Evolutionary conservation across 2,329 filamentous ascomycete genomes (phyloP).

Genomic region (Colletotrichum tropicicola): DNA sequence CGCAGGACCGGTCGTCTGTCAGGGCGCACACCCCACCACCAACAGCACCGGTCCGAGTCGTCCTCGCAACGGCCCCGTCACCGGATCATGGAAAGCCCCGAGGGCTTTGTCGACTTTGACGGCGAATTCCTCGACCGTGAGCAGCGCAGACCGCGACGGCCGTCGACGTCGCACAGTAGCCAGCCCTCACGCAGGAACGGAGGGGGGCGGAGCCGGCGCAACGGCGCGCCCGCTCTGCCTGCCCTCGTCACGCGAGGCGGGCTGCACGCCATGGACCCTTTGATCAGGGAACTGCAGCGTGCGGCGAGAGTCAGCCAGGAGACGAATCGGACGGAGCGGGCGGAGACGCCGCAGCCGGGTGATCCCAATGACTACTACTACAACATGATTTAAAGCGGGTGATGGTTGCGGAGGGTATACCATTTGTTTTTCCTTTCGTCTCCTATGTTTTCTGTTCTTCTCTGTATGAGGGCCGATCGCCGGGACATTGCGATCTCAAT

Average conservation of each 20-base stretch:
- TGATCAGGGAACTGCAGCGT: slow-evolving; percentile 52
- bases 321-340: slow-evolving; percentile 5
- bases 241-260: slow-evolving; percentile 32
- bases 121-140: neutral
- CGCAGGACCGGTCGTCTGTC: neutral
- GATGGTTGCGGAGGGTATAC: neutral
- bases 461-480: neutral
- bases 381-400: slow-evolving; percentile 13
- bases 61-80: neutral
- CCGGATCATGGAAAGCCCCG: neutral
- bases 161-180: slow-evolving; percentile 12
- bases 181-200: neutral
- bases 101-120: slow-evolving; percentile 4
- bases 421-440: neutral
- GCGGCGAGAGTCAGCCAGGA: slow-evolving; percentile 30
- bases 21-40: neutral
- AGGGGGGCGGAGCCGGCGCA: neutral
- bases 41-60: slow-evolving; percentile 4
- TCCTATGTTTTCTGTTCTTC: neutral
- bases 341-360: neutral
- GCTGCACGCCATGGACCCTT: slow-evolving; percentile 51
- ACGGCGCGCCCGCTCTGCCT: neutral
- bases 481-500: neutral
- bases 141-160: neutral
- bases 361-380: slow-evolving; percentile 11